Conservation (phyloP, 495 filamentous ascomycete genomes). For the Neurospora sp. region DNA sequence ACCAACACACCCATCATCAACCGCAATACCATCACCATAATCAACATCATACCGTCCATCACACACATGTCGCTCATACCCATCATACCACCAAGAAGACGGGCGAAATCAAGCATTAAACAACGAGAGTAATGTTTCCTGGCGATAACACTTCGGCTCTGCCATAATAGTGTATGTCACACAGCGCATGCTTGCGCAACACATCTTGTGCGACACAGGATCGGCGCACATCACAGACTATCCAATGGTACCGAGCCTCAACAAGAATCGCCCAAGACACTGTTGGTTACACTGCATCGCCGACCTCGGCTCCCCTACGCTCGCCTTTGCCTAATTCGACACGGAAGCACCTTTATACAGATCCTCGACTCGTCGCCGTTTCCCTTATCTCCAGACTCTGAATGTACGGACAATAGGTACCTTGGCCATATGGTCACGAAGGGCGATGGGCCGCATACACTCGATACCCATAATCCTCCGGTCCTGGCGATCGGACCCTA, state of each 20-base stretch:
- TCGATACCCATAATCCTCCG: not conserved
- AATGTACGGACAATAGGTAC: not conserved
- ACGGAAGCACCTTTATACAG: not conserved
- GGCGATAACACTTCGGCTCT: not conserved
- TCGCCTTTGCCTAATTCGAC: not conserved
- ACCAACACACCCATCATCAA: slow-evolving; percentile 5
- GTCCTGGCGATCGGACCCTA: not conserved
- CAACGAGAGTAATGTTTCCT: not conserved
- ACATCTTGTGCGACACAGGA: not conserved
- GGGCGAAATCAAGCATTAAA: slow-evolving; percentile 6
- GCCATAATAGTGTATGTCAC: not conserved
- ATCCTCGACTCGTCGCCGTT: not conserved
- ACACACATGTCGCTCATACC: not conserved
- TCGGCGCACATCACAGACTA: not conserved
- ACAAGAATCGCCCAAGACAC: not conserved
- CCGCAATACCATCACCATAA: slow-evolving; percentile 7
- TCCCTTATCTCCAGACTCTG: not conserved
- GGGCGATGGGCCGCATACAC: not conserved
- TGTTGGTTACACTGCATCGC: not conserved
- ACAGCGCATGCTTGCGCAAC: not conserved
- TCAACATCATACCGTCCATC: slow-evolving; percentile 2
- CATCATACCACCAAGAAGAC: slow-evolving; percentile 9
- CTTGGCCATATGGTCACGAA: not conserved
- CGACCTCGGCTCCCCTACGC: not conserved
- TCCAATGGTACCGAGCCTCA: not conserved